Evolutionary conservation across 2,329 filamentous ascomycete genomes (phyloP).

Genomic region (Sporothrix pseudoabietina): DNA sequence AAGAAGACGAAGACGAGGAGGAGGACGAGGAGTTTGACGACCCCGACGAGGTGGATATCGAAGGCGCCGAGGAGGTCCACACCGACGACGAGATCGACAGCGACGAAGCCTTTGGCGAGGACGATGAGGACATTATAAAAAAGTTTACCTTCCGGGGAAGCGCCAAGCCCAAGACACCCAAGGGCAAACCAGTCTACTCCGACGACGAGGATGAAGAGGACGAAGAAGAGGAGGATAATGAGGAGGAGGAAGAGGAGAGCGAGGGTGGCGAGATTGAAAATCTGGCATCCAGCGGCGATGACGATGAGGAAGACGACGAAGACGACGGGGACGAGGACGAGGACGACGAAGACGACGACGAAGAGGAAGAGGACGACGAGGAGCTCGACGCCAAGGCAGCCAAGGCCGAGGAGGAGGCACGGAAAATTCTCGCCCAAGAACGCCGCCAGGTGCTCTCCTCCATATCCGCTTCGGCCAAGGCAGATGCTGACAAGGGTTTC

Average conservation of each 20-base stretch:
- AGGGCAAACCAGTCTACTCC: conserved; percentile 43
- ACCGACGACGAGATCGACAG: conserved; percentile 64
- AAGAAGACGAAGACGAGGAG: conserved; percentile 49
- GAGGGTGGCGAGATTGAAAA: conserved; percentile 4
- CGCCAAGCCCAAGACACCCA: conserved; percentile 50
- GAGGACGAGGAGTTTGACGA: conserved; percentile 52
- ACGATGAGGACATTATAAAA: conserved; percentile 80
- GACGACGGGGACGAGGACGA: conserved; percentile 51
- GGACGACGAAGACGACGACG: conserved; percentile 41
- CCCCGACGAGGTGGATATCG: conserved; percentile 58
- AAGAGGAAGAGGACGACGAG: conserved; percentile 43
- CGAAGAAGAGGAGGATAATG: conserved; percentile 38
- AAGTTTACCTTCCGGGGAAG: conserved; percentile 68
- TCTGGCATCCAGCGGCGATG: conserved; percentile 27
- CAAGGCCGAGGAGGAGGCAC: conserved; percentile 58
- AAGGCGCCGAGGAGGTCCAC: conserved; percentile 52
- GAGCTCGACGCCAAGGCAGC: conserved; percentile 40
- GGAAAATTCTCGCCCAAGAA: conserved; percentile 67
- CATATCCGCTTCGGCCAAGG: conserved; percentile 64
- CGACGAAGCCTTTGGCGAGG: conserved; percentile 74
- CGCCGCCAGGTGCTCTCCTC: conserved; percentile 67
- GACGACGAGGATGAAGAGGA: conserved; percentile 38
- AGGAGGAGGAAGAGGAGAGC: conserved; percentile 44
- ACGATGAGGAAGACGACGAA: conserved; percentile 47
- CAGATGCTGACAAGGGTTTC: conserved; percentile 79